Base-by-base conservation (phyloP, 257 asterid genomes). In the Solanum gracilifrons region DNA sequence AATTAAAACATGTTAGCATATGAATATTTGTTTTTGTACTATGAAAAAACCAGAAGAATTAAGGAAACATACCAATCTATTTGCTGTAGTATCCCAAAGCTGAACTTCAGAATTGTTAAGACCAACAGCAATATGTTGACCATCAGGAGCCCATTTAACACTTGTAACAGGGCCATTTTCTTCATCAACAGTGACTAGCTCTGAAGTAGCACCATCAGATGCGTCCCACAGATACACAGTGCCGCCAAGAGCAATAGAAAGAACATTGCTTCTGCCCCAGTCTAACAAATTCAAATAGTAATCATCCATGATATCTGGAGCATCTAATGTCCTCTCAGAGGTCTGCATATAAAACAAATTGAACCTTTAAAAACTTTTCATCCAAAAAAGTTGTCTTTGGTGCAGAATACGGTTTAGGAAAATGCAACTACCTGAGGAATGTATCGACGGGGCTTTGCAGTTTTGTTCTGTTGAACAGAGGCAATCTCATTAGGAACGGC, bases 131-230 rank as follows among this genome's bases (percentile, higher is more conserved):
- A 94, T 86, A 79, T 97, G 97, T 82, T 86, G 91, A 23, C 98
- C 99, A 46, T 97, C 98, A 31, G 99, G 99, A 87, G 98, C 99
- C 98, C 98, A 97, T 89, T 92, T 95, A 71, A 97, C 93, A 79
- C 99, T 97, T 4, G 98, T 94, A 58, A 95, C 94, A 0, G 98
- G 98, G 31, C 99, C 99, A 88, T 84, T 86, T 86, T 95, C 98
- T 76, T 95, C 99, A 46, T 94, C 98, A 3, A 95, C 41, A 1
- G 95, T 95, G 87, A 95, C 93, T 39, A 97, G 96, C 77, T 97
- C 98, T 1, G 99, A 94, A 80, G 98, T 93, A 48, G 88, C 88
- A 43, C 98, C 98, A 29, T 90, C 91, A 20, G 98, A 72, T 21
- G 99, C 98, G 93, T 97, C 98, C 99, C 99, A 97, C 92, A 95